Base-by-base conservation (phyloP, 352 stramenopile species). In the Pythium insidiosum region DNA sequence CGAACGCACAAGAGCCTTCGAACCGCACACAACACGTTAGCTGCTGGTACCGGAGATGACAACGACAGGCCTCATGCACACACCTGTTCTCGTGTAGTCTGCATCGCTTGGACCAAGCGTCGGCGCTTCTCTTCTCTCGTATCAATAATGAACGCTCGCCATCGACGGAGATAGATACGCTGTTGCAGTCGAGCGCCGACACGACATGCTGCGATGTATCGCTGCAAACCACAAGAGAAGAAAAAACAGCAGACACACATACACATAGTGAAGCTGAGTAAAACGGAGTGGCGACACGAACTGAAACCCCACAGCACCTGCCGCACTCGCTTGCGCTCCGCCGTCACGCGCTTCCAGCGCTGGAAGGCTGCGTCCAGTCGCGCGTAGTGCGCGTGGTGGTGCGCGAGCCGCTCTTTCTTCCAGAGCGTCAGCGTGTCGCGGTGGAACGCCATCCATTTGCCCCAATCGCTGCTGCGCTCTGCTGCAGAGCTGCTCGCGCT, bases 171-270 rank as follows among this genome's bases (percentile, higher is more conserved):
- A n/a, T n/a, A n/a, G 0, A 63, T 23, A 16, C 61, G 58, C 39
- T 69, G 60, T 36, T 53, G 68, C 33, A 82, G 74, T 20, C 30
- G 25, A 5, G 69, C 57, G 19, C 69, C 69, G 5, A 78, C 56
- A 1, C 53, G 64, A 50, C 69, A 82, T 4, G 69, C 66, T 23
- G 53, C 43, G 6, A 67, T 56, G 23, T 76, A 35, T 11, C 56
- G 63, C 69, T 82, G 22, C 2, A 31, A 43, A n/a, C n/a, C n/a
- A 34, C 28, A 9, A 34, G 28, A 9, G 28, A 13, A 13, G 16
- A 15, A 13, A 29, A 28, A 9, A 13, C 23, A 23, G 19, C 10
- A 39, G 3, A 35, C 13, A 28, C 29, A 34, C 4, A 34, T 13
- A 19, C 1, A n/a, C n/a, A n/a, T n/a, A n/a, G n/a, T n/a, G n/a